Evolutionary conservation across 495 filamentous ascomycete genomes (phyloP).

Genomic region (Aspergillus conjunctus): DNA sequence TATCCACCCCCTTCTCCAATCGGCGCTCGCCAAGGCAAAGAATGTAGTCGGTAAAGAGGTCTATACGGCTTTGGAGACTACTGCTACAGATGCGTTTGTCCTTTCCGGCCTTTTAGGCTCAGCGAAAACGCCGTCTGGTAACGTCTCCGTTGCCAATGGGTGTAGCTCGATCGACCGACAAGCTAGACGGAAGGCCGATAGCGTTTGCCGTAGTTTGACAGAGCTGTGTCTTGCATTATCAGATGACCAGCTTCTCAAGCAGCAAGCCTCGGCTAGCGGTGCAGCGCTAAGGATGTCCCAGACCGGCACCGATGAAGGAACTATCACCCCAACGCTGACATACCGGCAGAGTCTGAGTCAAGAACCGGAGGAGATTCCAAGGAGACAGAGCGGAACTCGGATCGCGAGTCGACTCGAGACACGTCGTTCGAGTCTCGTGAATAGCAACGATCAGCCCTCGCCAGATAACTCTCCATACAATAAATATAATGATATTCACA

Average conservation of each 20-base stretch:
- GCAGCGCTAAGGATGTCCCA: constrained; percentile 27
- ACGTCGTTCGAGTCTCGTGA: constrained; percentile 64
- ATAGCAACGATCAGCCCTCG: constrained; percentile 32
- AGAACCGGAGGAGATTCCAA: constrained; percentile 44
- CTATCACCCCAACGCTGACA: constrained; percentile 31
- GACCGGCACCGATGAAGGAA: constrained; percentile 38
- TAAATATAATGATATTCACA: constrained; percentile 15
- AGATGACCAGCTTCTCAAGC: constrained; percentile 40
- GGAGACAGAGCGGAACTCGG: constrained; percentile 58
- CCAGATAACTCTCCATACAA: constrained; percentile 14
- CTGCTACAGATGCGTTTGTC: constrained; percentile 76
- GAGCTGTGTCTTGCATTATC: constrained; percentile 88
- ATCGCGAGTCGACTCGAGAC: constrained; percentile 72
- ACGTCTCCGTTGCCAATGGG: constrained; percentile 55
- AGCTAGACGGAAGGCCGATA: constrained; percentile 86
- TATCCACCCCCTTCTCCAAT: constrained; percentile 77
- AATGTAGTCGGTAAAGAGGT: constrained; percentile 65
- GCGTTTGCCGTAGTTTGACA: constrained; percentile 87
- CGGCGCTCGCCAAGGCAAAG: constrained; percentile 78
- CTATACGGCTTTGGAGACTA: constrained; percentile 78
- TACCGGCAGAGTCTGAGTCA: constrained; percentile 44
- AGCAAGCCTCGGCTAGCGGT: constrained; percentile 35
- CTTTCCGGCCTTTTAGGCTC: constrained; percentile 74
- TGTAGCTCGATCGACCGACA: constrained; percentile 70
- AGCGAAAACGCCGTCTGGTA: constrained; percentile 65